phyloP scores from a whole-genome alignment of 202 grass and related monocot species.

The Brachypodium distachyon region DNA sequence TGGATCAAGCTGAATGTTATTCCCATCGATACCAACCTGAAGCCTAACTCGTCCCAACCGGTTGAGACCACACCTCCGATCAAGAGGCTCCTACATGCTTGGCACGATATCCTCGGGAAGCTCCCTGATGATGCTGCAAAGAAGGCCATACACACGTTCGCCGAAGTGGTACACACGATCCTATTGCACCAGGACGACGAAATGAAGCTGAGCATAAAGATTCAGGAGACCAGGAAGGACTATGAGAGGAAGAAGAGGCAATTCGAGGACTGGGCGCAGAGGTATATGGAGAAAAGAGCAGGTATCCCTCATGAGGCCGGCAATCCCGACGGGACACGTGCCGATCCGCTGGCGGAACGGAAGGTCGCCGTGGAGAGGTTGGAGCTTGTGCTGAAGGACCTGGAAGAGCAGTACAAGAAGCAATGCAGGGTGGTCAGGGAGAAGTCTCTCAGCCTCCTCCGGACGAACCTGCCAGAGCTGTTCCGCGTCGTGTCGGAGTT shows the following conservation, averaged over 20 bases:
- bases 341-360: slow-evolving; percentile 40
- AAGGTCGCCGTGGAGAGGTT: slow-evolving; percentile 27
- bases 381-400: slow-evolving; percentile 29
- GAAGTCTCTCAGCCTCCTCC: slow-evolving; percentile 62
- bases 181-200: slow-evolving; percentile 60
- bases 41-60: slow-evolving; percentile 42
- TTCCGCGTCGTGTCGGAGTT: slow-evolving; percentile 47
- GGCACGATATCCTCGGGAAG: slow-evolving; percentile 56
- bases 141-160: slow-evolving; percentile 44
- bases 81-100: slow-evolving; percentile 56
- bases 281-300: slow-evolving; percentile 46
- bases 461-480: slow-evolving; percentile 54
- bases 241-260: slow-evolving; percentile 46
- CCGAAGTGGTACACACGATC: slow-evolving; percentile 45
- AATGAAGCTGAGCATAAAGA: slow-evolving; percentile 39
- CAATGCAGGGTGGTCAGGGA: slow-evolving; percentile 72
- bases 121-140: slow-evolving; percentile 39
- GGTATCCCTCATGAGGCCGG: slow-evolving; percentile 18
- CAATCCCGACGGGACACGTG: slow-evolving; percentile 7
- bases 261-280: slow-evolving; percentile 62
- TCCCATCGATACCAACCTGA: slow-evolving; percentile 72
- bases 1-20: slow-evolving; percentile 80
- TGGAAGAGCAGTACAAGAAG: slow-evolving; percentile 32
- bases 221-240: slow-evolving; percentile 42
- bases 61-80: slow-evolving; percentile 49